Evolutionary conservation across 1,139 yeast genomes (phyloP).

Genomic region (Pichia sp.): DNA sequence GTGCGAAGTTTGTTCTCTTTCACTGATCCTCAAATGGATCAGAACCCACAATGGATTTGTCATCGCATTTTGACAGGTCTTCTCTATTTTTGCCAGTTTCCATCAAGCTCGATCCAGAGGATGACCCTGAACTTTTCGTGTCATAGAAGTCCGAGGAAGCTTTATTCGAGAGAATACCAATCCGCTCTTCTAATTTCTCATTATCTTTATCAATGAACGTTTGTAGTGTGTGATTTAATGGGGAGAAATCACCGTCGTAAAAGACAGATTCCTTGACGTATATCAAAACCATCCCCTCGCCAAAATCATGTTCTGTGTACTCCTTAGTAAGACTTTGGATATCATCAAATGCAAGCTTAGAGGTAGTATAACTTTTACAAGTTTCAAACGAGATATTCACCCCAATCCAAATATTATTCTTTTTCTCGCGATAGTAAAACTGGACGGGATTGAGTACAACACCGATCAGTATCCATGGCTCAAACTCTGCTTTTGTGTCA

Average conservation of each 20-base stretch:
- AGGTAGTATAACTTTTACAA: conserved; percentile 26
- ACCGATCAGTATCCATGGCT: conserved; percentile 35
- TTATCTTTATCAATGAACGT: conserved; percentile 29
- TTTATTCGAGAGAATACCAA: background rate
- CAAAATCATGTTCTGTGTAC: conserved; percentile 25
- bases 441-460: conserved; percentile 30
- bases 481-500: conserved; percentile 21
- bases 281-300: conserved; percentile 31
- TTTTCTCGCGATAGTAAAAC: conserved; percentile 29
- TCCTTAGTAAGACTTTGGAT: conserved; percentile 25
- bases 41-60: no score
- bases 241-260: conserved; percentile 8
- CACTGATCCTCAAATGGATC: background rate
- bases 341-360: conserved; percentile 24
- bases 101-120: background rate
- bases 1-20: no score
- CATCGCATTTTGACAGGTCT: background rate
- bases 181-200: conserved; percentile 19
- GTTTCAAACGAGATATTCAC: conserved; percentile 28
- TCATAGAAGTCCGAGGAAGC: background rate
- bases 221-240: conserved; percentile 21
- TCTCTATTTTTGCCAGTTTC: background rate
- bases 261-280: conserved; percentile 32
- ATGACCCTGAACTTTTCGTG: background rate
- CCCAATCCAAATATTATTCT: conserved; percentile 22